These are phyloP conservation scores for Dimargaris verticillata DNA, from an alignment of 192 early-diverging fungal genomes.

Conservation along the genomic window DNA sequence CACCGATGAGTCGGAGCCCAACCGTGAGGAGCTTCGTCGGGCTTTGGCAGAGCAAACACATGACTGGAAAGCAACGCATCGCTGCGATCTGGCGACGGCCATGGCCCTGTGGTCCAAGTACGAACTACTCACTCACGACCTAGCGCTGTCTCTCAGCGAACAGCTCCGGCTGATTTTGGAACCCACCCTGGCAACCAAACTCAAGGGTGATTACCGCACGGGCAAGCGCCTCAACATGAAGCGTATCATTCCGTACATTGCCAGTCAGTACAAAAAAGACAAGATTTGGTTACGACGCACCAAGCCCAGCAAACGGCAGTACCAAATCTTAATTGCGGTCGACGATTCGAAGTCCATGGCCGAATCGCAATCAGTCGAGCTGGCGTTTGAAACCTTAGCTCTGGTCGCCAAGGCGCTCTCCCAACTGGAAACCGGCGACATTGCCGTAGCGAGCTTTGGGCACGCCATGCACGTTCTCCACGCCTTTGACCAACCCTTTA, in stretches of 20 bases:
- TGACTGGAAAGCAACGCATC: conserved; percentile 52
- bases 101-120: conserved; percentile 77
- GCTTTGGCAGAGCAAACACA: conserved; percentile 63
- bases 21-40: conserved; percentile 54
- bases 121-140: conserved; percentile 73
- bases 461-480: conserved; percentile 73
- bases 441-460: conserved; percentile 83
- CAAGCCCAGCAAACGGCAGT: conserved; percentile 88
- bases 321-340: conserved; percentile 95
- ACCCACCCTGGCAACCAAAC: conserved; percentile 88
- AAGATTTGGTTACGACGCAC: conserved; percentile 99
- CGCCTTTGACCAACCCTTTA: conserved; percentile 86
- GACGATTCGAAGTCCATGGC: conserved; percentile 98
- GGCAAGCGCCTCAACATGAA: conserved; percentile 99
- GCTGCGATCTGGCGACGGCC: conserved; percentile 32
- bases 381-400: conserved; percentile 88
- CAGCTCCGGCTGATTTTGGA: conserved; percentile 91
- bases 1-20: conserved; percentile 18
- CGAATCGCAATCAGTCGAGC: conserved; percentile 67
- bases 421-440: conserved; percentile 88
- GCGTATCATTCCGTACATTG: conserved; percentile 98
- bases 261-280: conserved; percentile 97
- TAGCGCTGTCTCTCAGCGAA: conserved; percentile 82
- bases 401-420: conserved; percentile 81
- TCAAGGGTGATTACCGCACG: conserved; percentile 93